phyloP scores from a whole-genome alignment of 2,329 filamentous ascomycete genomes.

The Hymenoscyphus repandus region DNA sequence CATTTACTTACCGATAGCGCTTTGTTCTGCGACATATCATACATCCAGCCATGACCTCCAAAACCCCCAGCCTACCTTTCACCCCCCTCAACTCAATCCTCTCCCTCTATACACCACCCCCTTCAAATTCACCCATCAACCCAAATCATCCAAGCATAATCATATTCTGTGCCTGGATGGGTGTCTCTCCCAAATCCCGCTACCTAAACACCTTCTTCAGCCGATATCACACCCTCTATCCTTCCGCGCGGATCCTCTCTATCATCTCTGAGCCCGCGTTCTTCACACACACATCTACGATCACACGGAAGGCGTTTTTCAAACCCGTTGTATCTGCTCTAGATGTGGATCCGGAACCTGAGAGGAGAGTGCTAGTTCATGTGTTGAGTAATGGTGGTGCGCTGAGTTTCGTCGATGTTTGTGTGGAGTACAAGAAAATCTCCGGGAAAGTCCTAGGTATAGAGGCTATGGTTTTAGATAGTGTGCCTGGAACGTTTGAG shows the following conservation, averaged over 20 bases:
- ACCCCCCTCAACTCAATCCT: constrained; percentile 9
- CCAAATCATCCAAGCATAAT: constrained; percentile 15
- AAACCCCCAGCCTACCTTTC: constrained; percentile 9
- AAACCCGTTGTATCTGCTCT: constrained; percentile 11
- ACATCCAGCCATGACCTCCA: neutral
- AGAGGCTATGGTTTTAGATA: constrained; percentile 13
- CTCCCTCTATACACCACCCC: constrained; percentile 12
- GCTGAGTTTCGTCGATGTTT: constrained; percentile 9
- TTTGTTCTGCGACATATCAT: too few relatives aligned
- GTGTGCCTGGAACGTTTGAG: constrained; percentile 12
- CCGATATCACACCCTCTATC: constrained; percentile 14
- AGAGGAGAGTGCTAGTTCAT: constrained; percentile 13
- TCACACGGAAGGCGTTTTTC: constrained; percentile 8
- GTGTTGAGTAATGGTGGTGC: constrained; percentile 17
- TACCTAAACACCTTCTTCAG: constrained; percentile 13
- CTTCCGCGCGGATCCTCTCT: constrained; percentile 12
- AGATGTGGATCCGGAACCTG: constrained; percentile 3
- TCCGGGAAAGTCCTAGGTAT: constrained; percentile 5
- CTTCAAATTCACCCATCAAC: neutral
- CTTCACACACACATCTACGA: constrained; percentile 11
- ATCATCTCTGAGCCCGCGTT: constrained; percentile 8
- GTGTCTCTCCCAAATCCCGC: constrained; percentile 12
- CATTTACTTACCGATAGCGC: too few relatives aligned
- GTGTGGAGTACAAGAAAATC: constrained; percentile 6
- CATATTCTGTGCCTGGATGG: constrained; percentile 20